These are phyloP conservation scores for Bauhinia variegata DNA, from an alignment of 306 rosid genomes.

Conservation along the genomic window DNA sequence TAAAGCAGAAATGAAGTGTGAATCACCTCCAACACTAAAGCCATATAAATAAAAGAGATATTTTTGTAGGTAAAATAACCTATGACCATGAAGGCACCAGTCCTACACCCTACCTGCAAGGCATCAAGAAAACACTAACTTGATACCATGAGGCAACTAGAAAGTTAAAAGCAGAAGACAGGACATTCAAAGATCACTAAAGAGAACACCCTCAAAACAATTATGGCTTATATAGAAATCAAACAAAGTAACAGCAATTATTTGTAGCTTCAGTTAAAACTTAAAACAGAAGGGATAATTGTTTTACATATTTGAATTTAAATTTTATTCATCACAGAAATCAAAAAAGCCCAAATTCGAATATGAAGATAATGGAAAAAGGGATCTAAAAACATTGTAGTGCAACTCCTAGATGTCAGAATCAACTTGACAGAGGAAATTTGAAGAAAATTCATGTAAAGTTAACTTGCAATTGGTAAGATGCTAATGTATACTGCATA, in stretches of 20 bases:
- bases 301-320: not conserved
- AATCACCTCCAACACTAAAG: constrained; percentile 27
- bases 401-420: constrained; percentile 7
- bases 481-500: too few relatives aligned
- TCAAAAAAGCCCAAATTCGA: constrained; percentile 19
- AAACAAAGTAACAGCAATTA: not conserved
- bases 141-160: constrained; percentile 23
- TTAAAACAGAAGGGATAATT: not conserved
- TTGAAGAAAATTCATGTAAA: too few relatives aligned
- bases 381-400: not conserved
- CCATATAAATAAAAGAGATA: constrained; percentile 15
- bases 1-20: constrained; percentile 21
- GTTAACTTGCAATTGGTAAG: too few relatives aligned
- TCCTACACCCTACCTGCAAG: constrained; percentile 28
- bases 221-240: constrained; percentile 8
- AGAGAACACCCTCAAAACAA: constrained; percentile 8
- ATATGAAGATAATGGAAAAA: constrained; percentile 2
- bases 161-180: constrained; percentile 3
- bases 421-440: too few relatives aligned
- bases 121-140: constrained; percentile 27
- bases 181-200: too few relatives aligned
- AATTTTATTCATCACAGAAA: constrained; percentile 21
- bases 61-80: constrained; percentile 15
- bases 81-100: constrained; percentile 20
- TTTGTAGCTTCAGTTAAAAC: constrained; percentile 6